Percentiles rank a stretch among this genome's conserved stretches.
phyloP scores from a whole-genome alignment of 805 yeast species.

The Limtongia smithiae region DNA sequence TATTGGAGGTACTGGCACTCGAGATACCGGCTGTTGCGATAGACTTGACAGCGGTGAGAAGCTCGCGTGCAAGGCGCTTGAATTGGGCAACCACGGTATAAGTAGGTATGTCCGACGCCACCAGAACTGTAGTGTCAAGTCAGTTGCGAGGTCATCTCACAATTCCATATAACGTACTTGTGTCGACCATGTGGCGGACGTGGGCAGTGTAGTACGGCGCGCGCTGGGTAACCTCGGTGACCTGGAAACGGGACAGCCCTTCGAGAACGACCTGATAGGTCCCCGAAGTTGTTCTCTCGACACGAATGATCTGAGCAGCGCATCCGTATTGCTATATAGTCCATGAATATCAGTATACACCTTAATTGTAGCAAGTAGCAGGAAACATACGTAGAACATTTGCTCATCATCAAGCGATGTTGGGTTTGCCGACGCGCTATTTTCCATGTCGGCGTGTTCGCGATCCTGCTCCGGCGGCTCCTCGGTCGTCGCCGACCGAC shows the following conservation, averaged over 20 bases:
- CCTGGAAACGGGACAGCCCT: conserved; percentile 27
- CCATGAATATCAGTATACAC: too few species aligned
- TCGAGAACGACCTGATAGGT: conserved; percentile 26
- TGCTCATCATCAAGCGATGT: neutral
- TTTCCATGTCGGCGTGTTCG: conserved; percentile 4
- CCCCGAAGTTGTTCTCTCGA: conserved; percentile 24
- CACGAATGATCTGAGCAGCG: conserved; percentile 27
- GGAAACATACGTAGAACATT: conserved; percentile 10
- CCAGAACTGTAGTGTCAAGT: conserved; percentile 12
- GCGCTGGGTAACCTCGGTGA: conserved; percentile 10
- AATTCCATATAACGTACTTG: neutral
- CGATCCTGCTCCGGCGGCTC: too few species aligned
- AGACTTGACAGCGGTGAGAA: conserved; percentile 17
- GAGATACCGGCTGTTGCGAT: neutral
- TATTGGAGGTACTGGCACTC: neutral
- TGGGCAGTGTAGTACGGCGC: conserved; percentile 9
- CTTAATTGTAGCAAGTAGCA: too few species aligned
- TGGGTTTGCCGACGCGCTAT: neutral
- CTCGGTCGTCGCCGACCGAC: too few species aligned
- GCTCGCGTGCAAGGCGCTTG: conserved; percentile 24
- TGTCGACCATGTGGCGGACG: conserved; percentile 3
- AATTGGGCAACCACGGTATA: conserved; percentile 25
- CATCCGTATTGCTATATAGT: conserved; percentile 21
- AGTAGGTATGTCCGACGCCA: conserved; percentile 24
- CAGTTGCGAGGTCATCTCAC: too few species aligned